Conservation (phyloP, 176 grass and related monocot genomes). For the Aegilops umbellulata region DNA sequence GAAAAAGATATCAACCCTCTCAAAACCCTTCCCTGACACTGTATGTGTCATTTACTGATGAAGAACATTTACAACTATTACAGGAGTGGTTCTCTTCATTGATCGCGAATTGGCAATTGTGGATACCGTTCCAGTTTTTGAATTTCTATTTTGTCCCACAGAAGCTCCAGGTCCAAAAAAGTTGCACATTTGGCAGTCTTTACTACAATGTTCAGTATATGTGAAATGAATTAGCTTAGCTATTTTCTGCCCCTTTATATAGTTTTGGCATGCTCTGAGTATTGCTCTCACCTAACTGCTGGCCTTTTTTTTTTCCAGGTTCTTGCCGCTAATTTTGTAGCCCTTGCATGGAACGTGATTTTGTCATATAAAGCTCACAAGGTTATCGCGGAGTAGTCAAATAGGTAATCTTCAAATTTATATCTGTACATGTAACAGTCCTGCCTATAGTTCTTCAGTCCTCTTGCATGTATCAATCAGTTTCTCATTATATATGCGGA, state of each 20-base stretch:
- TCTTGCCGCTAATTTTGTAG: constrained; percentile 33
- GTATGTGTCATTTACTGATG: constrained; percentile 1
- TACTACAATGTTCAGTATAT: neutral
- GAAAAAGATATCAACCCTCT: constrained; percentile 19
- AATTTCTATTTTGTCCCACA: constrained; percentile 96
- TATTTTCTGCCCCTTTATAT: neutral
- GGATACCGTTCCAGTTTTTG: constrained; percentile 94
- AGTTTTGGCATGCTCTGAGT: neutral
- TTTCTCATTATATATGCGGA: neutral
- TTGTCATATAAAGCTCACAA: constrained; percentile 25
- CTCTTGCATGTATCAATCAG: neutral
- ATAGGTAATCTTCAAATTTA: constrained; percentile 2
- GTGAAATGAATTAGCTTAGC: neutral
- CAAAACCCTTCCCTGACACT: neutral
- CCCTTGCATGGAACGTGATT: constrained; percentile 27
- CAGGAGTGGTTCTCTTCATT: constrained; percentile 81
- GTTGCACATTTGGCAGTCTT: neutral
- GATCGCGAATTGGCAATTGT: constrained; percentile 88
- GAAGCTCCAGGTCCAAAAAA: constrained; percentile 65
- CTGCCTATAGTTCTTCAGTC: neutral
- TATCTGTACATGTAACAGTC: neutral
- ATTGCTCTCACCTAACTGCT: neutral
- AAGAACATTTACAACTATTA: constrained; percentile 9
- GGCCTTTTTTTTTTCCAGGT: neutral
- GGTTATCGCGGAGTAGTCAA: neutral